phyloP scores from a whole-genome alignment of 163 green algal species.

The Smithsoniella earleae region DNA sequence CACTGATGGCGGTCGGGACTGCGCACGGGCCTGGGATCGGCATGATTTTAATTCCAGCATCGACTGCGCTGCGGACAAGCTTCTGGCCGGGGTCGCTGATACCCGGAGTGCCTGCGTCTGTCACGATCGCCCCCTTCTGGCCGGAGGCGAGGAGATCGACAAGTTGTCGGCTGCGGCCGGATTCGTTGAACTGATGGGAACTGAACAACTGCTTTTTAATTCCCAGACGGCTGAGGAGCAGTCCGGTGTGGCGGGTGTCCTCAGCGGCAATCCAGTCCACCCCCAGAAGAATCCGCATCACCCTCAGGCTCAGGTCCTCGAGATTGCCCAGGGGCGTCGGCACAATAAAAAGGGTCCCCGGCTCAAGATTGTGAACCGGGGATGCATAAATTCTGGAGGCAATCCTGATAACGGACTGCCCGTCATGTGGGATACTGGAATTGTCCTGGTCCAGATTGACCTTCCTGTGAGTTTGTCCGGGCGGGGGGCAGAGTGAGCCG shows the following conservation, averaged over 20 bases:
- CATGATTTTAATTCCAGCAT: conserved; percentile 49
- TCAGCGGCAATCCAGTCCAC: conserved; percentile 54
- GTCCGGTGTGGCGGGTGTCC: conserved; percentile 69
- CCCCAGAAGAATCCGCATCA: conserved; percentile 50
- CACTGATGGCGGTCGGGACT: no score
- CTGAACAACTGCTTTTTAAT: conserved; percentile 50
- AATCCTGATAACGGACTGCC: no score
- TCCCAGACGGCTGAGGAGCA: conserved; percentile 56
- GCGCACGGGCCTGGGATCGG: conserved; percentile 66
- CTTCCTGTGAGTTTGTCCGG: no score
- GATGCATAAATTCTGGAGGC: no score
- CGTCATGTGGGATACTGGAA: no score
- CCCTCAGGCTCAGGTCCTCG: conserved; percentile 67
- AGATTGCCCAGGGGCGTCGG: conserved; percentile 58
- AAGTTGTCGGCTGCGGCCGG: conserved; percentile 38
- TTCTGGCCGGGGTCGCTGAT: conserved; percentile 70
- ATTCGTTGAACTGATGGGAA: conserved; percentile 82
- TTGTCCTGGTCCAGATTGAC: no score
- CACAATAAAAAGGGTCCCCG: conserved; percentile 39
- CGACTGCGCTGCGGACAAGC: conserved; percentile 50
- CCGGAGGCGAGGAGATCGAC: conserved; percentile 50
- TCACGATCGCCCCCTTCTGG: conserved; percentile 66
- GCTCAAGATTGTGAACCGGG: no score
- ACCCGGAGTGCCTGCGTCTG: conserved; percentile 71
- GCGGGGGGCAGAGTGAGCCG: no score